These are phyloP conservation scores for Panellus pusillus DNA, from an alignment of 768 basidiomycete species.

Conservation along the genomic window DNA sequence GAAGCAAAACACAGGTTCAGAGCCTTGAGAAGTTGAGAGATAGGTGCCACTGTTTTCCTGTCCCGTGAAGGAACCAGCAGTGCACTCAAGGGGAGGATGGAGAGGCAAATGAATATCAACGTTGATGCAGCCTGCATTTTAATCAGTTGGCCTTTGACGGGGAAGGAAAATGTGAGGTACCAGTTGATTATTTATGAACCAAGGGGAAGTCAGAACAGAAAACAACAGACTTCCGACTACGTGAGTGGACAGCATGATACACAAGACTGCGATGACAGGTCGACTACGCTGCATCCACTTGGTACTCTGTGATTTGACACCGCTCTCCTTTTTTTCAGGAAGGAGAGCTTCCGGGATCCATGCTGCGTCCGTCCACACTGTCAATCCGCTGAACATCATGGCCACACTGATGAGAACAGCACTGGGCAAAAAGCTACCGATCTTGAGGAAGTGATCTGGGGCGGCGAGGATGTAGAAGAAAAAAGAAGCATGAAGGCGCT, in stretches of 20 bases:
- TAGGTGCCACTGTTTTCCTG: conserved; percentile 33
- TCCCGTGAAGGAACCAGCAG: conserved; percentile 29
- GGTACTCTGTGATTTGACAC: background rate
- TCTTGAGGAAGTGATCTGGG: conserved; percentile 73
- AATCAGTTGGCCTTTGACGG: background rate
- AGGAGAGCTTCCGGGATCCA: conserved; percentile 39
- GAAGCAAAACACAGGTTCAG: conserved; percentile 84
- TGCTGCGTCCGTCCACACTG: conserved; percentile 66
- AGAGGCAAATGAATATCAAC: conserved; percentile 27
- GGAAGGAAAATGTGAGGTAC: conserved; percentile 34
- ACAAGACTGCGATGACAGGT: conserved; percentile 53
- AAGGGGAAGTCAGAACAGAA: conserved; percentile 41
- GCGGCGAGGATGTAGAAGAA: conserved; percentile 88
- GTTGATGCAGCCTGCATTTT: conserved; percentile 1
- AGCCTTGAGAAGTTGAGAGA: conserved; percentile 59
- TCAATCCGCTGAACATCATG: conserved; percentile 83
- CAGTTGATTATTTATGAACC: conserved; percentile 40
- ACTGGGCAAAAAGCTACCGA: conserved; percentile 88
- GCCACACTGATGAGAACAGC: conserved; percentile 81
- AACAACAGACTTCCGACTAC: conserved; percentile 54
- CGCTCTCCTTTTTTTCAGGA: conserved; percentile 21
- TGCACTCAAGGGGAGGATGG: conserved; percentile 33
- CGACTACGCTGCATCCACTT: conserved; percentile 51
- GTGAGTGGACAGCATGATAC: conserved; percentile 60
- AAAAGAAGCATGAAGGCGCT: conserved; percentile 95